A percentile compares a stretch with the other conserved stretches of the same genome.
Evolutionary conservation across 768 basidiomycete species (phyloP).

Genomic region (Inosperma sp.): DNA sequence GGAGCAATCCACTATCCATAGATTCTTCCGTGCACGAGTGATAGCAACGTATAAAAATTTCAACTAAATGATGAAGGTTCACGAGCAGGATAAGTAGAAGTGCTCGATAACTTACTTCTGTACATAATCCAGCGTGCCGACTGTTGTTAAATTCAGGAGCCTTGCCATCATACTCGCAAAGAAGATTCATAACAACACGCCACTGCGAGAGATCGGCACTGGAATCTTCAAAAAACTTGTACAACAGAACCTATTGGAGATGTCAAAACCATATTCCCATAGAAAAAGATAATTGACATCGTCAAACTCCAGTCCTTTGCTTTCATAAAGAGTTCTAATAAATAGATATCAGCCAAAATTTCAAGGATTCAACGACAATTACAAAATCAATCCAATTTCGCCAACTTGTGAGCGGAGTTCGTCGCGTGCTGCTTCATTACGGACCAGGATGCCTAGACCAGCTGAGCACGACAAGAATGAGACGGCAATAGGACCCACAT

Average conservation of each 20-base stretch:
- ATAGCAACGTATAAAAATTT: slow-evolving; percentile 70
- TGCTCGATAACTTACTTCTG: slow-evolving; percentile 42
- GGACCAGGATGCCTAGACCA: slow-evolving; percentile 60
- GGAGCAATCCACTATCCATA: slow-evolving; percentile 68
- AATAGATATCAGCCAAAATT: background rate
- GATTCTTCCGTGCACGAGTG: slow-evolving; percentile 61
- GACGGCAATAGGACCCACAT: slow-evolving; percentile 37
- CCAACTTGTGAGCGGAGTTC: slow-evolving; percentile 50
- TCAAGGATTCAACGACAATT: slow-evolving; percentile 12
- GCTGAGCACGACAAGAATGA: background rate
- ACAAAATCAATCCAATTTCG: slow-evolving; percentile 58
- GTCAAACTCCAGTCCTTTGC: slow-evolving; percentile 65
- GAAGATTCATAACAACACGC: slow-evolving; percentile 49
- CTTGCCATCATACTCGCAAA: slow-evolving; percentile 1
- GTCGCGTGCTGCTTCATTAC: slow-evolving; percentile 50
- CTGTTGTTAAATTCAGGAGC: slow-evolving; percentile 48
- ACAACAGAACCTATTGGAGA: slow-evolving; percentile 31
- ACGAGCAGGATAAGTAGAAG: background rate
- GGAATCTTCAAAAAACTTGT: slow-evolving; percentile 73
- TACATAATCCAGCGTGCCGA: slow-evolving; percentile 54
- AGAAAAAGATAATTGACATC: slow-evolving; percentile 45
- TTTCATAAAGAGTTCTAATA: slow-evolving; percentile 52
- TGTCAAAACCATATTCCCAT: slow-evolving; percentile 37
- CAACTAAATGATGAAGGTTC: slow-evolving; percentile 36
- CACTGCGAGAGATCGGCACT: slow-evolving; percentile 46